Base-by-base conservation (phyloP, 495 filamentous ascomycete species). In the Penicillium silybi region DNA sequence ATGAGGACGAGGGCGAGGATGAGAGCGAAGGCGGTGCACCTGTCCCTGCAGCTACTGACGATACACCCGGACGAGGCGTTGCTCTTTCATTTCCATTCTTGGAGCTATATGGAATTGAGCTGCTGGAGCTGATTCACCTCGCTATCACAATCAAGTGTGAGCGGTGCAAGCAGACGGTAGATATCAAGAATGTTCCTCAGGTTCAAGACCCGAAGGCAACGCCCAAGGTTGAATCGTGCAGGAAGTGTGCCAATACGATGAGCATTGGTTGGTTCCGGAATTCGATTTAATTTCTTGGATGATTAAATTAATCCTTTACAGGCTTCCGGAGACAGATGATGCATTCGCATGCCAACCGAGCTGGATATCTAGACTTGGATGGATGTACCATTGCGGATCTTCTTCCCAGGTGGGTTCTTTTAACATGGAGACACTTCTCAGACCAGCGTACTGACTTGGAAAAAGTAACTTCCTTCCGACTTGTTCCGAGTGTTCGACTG, bases 1-100 rank as follows among this genome's bases (percentile, higher is more conserved):
- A 59, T 6, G 50, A 53, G 6, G 68, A 76, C 1, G 79, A 79
- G 22, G 76, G 79, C 4, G 73, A 78, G 18, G 77, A 76, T 40
- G 66, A 75, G 7, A 71, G 70, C 2, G 66, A 75, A 9, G 71
- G 70, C 2, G 68, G 73, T n/a, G 64, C 68, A 9, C 67, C 73
- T 7, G 59, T 71, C 9, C 65, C 69, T 25, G 59, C 62, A 18
- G 41, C 64, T 4, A 53, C 71, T 32, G 55, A 68, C 4, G 29
- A 32, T 41, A 62, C 59, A 1, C 55, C 80, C 61, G 81, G 86
- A 54, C 72, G 76, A 42, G 91, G 91, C 18, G 85, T 89, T 37
- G 81, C 88, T 4, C 78, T 97, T 13, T 91, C 86, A 2, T 92
- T 96, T 62, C 92, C 91, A 0, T 84, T 80, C 19, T 69, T 95